These are phyloP conservation scores for Xylaria sp. DNA, from an alignment of 2,329 filamentous ascomycete genomes.

Conservation along the genomic window DNA sequence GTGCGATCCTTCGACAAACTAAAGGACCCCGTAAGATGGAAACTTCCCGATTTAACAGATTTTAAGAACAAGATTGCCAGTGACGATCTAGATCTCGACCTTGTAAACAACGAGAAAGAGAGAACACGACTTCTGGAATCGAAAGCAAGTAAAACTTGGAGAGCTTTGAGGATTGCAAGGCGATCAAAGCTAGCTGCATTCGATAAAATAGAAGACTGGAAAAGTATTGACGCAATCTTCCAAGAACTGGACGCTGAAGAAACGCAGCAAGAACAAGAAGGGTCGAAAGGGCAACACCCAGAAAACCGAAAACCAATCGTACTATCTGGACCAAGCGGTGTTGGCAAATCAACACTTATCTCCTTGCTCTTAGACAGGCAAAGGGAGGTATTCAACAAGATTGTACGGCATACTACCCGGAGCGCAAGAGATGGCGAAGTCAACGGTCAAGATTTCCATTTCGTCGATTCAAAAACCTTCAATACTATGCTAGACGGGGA, in stretches of 20 bases:
- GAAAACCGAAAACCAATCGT: conserved; percentile 68
- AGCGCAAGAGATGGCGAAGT: conserved; percentile 61
- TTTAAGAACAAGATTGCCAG: conserved; percentile 80
- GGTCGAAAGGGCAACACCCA: conserved; percentile 51
- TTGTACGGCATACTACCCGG: conserved; percentile 66
- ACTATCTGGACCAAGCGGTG: conserved; percentile 71
- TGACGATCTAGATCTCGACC: conserved; percentile 87
- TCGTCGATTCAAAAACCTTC: conserved; percentile 67
- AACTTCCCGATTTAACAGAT: conserved; percentile 74
- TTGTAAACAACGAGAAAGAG: conserved; percentile 73
- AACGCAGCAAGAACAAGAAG: conserved; percentile 51
- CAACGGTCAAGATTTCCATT: conserved; percentile 64
- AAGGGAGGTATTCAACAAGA: conserved; percentile 71
- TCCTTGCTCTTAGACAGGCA: conserved; percentile 71
- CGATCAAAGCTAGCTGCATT: conserved; percentile 79
- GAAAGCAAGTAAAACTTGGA: conserved; percentile 91
- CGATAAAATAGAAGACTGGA: conserved; percentile 87
- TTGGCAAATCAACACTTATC: conserved; percentile 72
- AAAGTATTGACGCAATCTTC: conserved; percentile 72
- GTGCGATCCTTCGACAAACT: conserved; percentile 74
- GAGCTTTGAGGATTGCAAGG: conserved; percentile 83
- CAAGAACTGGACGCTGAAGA: conserved; percentile 55
- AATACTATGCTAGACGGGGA: conserved; percentile 69
- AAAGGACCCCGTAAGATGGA: conserved; percentile 72
- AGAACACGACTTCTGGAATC: conserved; percentile 69